Evolutionary conservation across 805 yeast species (phyloP).

Genomic region (Zygotorulaspora sp.): DNA sequence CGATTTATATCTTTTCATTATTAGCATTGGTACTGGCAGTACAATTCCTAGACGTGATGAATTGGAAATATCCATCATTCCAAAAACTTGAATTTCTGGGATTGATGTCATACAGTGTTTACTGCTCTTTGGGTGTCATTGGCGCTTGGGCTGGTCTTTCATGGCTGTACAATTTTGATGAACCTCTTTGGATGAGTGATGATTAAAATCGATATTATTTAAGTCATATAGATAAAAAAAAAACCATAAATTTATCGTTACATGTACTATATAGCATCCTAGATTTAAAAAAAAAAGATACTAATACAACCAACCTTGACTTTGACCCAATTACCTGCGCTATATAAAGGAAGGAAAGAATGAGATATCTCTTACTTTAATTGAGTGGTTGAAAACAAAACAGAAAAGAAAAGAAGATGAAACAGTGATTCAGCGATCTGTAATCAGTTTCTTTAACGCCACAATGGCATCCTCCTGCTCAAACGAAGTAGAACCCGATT

Average conservation of each 20-base stretch:
- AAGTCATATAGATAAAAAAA: slow-evolving; percentile 1
- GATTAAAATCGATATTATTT: neutral
- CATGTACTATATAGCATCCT: neutral
- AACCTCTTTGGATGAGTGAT: slow-evolving; percentile 51
- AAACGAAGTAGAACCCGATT: slow-evolving; percentile 7
- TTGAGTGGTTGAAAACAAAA: too few relatives aligned
- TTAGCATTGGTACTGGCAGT: slow-evolving; percentile 54
- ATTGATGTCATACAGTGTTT: slow-evolving; percentile 77
- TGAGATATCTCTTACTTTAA: too few relatives aligned
- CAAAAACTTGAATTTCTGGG: slow-evolving; percentile 66
- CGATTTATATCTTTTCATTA: slow-evolving; percentile 62
- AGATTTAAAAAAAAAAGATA: slow-evolving; percentile 2
- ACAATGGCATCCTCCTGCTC: slow-evolving; percentile 32
- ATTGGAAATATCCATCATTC: slow-evolving; percentile 48
- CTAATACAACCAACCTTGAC: neutral
- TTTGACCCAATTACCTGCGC: too few relatives aligned
- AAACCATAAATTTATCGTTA: slow-evolving; percentile 2
- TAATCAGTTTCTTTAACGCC: slow-evolving; percentile 30
- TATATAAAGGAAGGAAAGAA: too few relatives aligned
- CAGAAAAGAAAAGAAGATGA: too few relatives aligned
- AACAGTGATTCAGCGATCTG: slow-evolving; percentile 19
- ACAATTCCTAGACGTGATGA: slow-evolving; percentile 51
- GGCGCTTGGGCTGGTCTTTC: slow-evolving; percentile 84
- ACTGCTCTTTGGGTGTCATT: slow-evolving; percentile 80
- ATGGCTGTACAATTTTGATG: slow-evolving; percentile 85